Evolutionary conservation across 2,329 filamentous ascomycete genomes (phyloP), one percentile per base, ranked within the genome.

Genomic region (Endocalyx cinctus): DNA sequence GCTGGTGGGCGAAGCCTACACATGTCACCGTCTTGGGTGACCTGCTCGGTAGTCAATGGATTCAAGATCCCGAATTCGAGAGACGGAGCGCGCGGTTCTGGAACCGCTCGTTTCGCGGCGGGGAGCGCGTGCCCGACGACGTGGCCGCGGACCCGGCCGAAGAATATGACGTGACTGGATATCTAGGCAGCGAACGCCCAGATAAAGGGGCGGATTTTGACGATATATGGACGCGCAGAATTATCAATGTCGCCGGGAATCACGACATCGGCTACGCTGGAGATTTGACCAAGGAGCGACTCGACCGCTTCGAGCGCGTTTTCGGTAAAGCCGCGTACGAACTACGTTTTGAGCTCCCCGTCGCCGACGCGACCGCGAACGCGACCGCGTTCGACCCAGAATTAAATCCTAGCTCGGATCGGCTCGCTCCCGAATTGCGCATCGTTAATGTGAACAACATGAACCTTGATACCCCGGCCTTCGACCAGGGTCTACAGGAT

Each of bases 231-330:
- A 62, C 70, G n/a, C 72, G 68, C 25, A 76, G 84, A 35, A 71
- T 96, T 43, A 87, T 98, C 56, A 94, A 95, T 47, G 78, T 97
- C 17, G 88, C 81, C 1, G 92, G 92, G 2, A 98, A 98, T 54
- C 92, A 98, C 56, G 92, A 98, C 58, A 82, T 98, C 52, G 92
- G 92, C 20, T 98, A 98, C 57, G 87, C 89, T 0, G 92, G 92
- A 4, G 92, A 98, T 58, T 72, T 97, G 41, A 87, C 83, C 25
- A 64, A 72, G n/a, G 70, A 78, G 41, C 78, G 88, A 4, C 69
- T 96, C 34, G 68, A 77, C 17, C 77, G 92, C 2, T 98, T 97
- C 55, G 88, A 95, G 62, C 70, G 73, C 15, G 74, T 76, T 2
- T 98, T 94, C 64, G 92, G 92, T 36, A 85, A 80, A 44, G 79